Base-by-base conservation (phyloP, 129 eudicot genomes). In the Flaveria ramosissima region DNA sequence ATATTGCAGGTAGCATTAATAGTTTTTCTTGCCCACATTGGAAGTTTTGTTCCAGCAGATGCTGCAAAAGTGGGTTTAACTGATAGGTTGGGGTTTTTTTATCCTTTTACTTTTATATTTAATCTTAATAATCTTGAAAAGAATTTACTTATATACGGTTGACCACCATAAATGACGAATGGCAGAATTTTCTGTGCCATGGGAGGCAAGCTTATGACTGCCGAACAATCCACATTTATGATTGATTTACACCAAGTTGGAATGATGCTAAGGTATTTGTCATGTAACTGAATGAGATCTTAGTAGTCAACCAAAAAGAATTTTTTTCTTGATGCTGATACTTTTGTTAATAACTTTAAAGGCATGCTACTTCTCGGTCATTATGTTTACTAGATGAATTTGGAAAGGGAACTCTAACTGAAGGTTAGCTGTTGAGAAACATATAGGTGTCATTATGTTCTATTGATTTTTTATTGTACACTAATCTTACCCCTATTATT, bases 31-130 rank as follows among this genome's bases (percentile, higher is more conserved):
- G 89, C 97, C 36, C 98, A 91, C 73, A 83, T 93, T 73, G 98
- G 98, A 75, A 88, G 98, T 80, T 93, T 85, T 89, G 97, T 91
- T 74, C 98, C 97, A 27, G 98, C 98, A 48, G 98, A 91, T 84
- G 85, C 91, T 14, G 97, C 97, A 1, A 87, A 81, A 78, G 97
- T 93, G 86, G 93, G 98, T 65, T 85, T 91, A 81, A 93, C 97
- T 64, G 98, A 93, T 76, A 93, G 97, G 98, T 93, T 57, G 77
- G 13, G 41, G 9, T 47, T 71, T 65, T 32, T 36, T 69, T 20
- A 23, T 56, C 21, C 63, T 30, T 82, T 52, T 69, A 16, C 60
- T 46, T 21, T 78, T 45, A 36, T 79, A 16, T 67, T 72, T 50
- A 51, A 50, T 74, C 68, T 55, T 24, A 39, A 62, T 53, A 65